A percentile compares a stretch with the other conserved stretches of the same genome.
phyloP scores from a whole-genome alignment of 2,329 filamentous ascomycete species.

The Dryadomyces sulphureus region DNA sequence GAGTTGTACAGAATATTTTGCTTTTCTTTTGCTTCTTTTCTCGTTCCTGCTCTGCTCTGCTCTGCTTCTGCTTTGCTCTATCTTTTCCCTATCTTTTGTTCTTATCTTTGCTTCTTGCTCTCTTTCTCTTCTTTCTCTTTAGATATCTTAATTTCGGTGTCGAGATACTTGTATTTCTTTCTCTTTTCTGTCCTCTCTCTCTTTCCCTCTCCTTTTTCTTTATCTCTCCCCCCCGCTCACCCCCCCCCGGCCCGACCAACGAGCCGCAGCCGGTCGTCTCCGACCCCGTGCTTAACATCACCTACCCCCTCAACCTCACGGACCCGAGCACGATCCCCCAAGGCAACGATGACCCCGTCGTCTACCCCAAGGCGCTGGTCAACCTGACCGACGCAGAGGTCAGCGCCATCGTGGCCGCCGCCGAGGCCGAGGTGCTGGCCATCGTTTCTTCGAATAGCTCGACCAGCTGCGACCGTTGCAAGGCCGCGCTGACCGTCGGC shows the following conservation, averaged over 20 bases:
- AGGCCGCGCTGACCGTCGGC: slow-evolving; percentile 32
- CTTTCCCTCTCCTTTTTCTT: background rate
- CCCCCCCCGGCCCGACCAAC: slow-evolving; percentile 16
- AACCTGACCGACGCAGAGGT: slow-evolving; percentile 25
- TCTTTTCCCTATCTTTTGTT: no score
- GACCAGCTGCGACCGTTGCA: slow-evolving; percentile 36
- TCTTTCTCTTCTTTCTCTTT: background rate
- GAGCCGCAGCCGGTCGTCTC: slow-evolving; percentile 26
- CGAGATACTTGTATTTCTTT: no score
- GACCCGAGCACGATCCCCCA: slow-evolving; percentile 35
- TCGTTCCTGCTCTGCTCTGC: no score
- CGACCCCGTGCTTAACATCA: slow-evolving; percentile 38
- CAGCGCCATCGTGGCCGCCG: background rate
- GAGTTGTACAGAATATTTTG: no score
- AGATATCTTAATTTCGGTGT: no score
- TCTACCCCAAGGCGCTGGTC: slow-evolving; percentile 28
- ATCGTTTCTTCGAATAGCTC: slow-evolving; percentile 25
- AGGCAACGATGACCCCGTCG: slow-evolving; percentile 30
- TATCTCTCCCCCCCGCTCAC: slow-evolving; percentile 6
- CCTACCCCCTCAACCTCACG: slow-evolving; percentile 38
- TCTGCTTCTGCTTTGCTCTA: no score
- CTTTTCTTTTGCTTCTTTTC: no score
- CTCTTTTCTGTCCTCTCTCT: background rate
- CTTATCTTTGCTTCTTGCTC: no score
- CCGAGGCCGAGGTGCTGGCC: slow-evolving; percentile 20